These are phyloP conservation scores for Hibiscus syriacus DNA, from an alignment of 345 rosid genomes.

Conservation along the genomic window DNA sequence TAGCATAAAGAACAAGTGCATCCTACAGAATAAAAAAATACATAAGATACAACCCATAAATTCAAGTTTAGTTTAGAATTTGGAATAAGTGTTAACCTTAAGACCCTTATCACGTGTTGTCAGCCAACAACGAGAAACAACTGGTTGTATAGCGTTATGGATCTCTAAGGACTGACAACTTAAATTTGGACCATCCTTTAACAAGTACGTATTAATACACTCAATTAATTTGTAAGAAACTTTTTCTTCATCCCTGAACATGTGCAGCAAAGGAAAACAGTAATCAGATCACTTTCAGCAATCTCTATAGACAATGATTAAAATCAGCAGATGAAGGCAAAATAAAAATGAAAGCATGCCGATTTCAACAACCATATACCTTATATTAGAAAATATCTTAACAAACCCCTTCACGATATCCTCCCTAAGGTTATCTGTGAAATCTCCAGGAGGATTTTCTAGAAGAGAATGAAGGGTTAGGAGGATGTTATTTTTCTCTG, in stretches of 20 bases:
- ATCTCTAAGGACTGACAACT: constrained; percentile 58
- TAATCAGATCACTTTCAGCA: not conserved
- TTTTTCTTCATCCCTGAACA: constrained; percentile 88
- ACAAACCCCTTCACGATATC: constrained; percentile 56
- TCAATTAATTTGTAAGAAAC: constrained; percentile 82
- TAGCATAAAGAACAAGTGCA: constrained; percentile 60
- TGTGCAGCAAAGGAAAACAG: constrained; percentile 9
- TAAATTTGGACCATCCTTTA: constrained; percentile 87
- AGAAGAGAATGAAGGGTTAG: constrained; percentile 69
- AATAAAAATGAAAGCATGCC: constrained; percentile 19
- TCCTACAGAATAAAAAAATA: constrained; percentile 41
- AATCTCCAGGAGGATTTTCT: constrained; percentile 87
- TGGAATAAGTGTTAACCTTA: constrained; percentile 37
- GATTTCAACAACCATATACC: constrained; percentile 30
- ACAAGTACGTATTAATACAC: constrained; percentile 65
- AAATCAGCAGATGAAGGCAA: constrained; percentile 2
- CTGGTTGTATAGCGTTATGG: constrained; percentile 52
- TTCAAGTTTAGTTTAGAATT: not conserved
- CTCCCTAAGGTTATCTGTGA: constrained; percentile 56
- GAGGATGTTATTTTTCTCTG: constrained; percentile 38
- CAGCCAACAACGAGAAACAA: constrained; percentile 61
- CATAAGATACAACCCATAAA: constrained; percentile 3
- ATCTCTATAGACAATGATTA: constrained; percentile 2
- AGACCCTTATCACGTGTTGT: constrained; percentile 67
- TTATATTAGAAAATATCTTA: constrained; percentile 55